Evolutionary conservation across 352 stramenopile genomes (phyloP).

Genomic region (Pythium brachiatum): DNA sequence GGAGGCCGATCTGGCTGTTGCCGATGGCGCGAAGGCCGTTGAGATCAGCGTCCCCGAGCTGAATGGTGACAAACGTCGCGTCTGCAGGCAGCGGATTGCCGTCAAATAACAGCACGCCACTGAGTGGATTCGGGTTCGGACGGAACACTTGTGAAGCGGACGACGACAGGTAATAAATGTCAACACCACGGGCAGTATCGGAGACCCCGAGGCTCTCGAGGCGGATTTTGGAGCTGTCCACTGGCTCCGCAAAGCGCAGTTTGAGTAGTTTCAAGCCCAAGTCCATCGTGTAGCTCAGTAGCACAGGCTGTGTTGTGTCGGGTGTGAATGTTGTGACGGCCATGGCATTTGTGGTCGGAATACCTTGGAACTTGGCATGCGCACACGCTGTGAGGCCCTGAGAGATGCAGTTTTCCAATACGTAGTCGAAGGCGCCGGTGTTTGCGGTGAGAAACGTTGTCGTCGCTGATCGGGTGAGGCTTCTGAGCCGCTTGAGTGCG

Average conservation of each 20-base stretch:
- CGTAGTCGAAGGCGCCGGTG: constrained; percentile 44
- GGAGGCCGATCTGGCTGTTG: constrained; percentile 49
- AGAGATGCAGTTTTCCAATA: constrained; percentile 42
- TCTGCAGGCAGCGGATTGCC: constrained; percentile 52
- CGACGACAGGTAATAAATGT: constrained; percentile 40
- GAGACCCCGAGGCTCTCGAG: constrained; percentile 44
- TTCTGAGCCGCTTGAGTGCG: constrained; percentile 35
- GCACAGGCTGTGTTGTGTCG: constrained; percentile 40
- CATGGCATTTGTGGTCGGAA: constrained; percentile 21
- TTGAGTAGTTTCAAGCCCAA: constrained; percentile 50
- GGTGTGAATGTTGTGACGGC: constrained; percentile 37
- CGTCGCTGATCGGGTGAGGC: constrained; percentile 28
- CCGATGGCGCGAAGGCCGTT: constrained; percentile 35
- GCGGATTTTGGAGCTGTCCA: constrained; percentile 36
- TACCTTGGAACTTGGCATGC: constrained; percentile 22
- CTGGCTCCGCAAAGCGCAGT: constrained; percentile 65
- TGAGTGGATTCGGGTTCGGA: constrained; percentile 47
- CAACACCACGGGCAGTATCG: constrained; percentile 30
- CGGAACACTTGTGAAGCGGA: constrained; percentile 40
- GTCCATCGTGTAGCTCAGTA: constrained; percentile 65
- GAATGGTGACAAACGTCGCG: constrained; percentile 57
- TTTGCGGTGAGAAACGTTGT: constrained; percentile 35
- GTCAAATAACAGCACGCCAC: constrained; percentile 40
- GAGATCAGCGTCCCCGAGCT: constrained; percentile 43
- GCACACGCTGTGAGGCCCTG: constrained; percentile 32